A percentile compares a stretch with the other conserved stretches of the same genome.
Conservation (phyloP, 2,329 filamentous ascomycete genomes). For the Monosporascus sp. region DNA sequence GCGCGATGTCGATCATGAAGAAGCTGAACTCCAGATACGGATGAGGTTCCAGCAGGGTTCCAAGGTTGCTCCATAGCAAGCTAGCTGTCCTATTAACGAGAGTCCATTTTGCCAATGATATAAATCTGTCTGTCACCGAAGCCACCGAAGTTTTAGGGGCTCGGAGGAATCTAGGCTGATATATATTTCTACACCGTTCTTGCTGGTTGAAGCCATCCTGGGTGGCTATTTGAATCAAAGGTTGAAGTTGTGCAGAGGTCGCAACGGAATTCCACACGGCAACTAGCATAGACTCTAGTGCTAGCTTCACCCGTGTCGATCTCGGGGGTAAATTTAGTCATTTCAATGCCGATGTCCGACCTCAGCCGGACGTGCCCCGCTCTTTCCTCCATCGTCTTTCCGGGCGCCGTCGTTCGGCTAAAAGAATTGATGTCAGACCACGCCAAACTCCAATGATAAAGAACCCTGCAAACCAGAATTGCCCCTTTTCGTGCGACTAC, state of each 20-base stretch:
- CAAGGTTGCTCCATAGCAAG: not conserved
- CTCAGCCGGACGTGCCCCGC: not conserved
- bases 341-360: not conserved
- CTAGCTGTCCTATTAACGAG: not conserved
- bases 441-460: not conserved
- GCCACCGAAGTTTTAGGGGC: too few relatives aligned
- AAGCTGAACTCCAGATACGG: slow-evolving; percentile 68
- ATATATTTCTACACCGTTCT: too few relatives aligned
- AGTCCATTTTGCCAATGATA: not conserved
- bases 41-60: slow-evolving; percentile 2
- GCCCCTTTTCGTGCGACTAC: too few relatives aligned
- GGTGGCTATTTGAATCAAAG: too few relatives aligned
- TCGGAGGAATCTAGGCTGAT: too few relatives aligned
- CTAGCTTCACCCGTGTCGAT: not conserved
- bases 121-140: too few relatives aligned
- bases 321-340: not conserved
- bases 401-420: not conserved
- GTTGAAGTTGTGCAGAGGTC: not conserved
- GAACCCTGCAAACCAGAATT: too few relatives aligned
- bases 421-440: not conserved
- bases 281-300: not conserved
- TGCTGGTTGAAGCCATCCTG: too few relatives aligned
- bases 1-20: slow-evolving; percentile 76
- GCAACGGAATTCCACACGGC: not conserved
- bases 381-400: not conserved